A percentile compares a stretch with the other conserved stretches of the same genome.
These are phyloP conservation scores for Trametes cinnabarina DNA, from an alignment of 768 basidiomycete genomes.

Conservation along the genomic window DNA sequence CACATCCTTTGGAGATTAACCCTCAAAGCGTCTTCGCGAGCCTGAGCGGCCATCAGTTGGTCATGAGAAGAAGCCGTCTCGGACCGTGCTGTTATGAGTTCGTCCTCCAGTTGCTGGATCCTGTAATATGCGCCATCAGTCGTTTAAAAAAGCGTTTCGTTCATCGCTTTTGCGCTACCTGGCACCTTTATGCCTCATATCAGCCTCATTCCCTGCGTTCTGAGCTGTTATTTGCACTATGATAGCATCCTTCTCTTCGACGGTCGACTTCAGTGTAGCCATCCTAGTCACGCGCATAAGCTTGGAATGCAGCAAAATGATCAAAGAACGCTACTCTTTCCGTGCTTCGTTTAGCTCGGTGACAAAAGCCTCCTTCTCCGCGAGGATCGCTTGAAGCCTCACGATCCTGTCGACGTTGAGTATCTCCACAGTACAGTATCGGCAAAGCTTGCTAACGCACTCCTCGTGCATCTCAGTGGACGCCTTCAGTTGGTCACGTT, in stretches of 20 bases:
- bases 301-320: neutral
- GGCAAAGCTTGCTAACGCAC: slow-evolving; percentile 1
- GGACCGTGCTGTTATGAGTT: neutral
- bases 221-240: slow-evolving; percentile 1
- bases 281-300: neutral
- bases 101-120: slow-evolving; percentile 10
- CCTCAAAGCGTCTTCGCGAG: slow-evolving; percentile 8
- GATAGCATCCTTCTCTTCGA: slow-evolving; percentile 1
- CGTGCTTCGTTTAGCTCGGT: slow-evolving; percentile 2
- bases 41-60: slow-evolving; percentile 1
- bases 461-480: neutral
- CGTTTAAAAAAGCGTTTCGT: neutral
- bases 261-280: neutral
- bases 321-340: slow-evolving; percentile 12
- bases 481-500: slow-evolving; percentile 13
- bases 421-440: neutral
- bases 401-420: neutral
- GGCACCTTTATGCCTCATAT: neutral
- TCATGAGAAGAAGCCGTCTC: neutral
- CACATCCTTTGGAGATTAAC: neutral
- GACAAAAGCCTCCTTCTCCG: slow-evolving; percentile 2
- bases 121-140: neutral
- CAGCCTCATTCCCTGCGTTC: neutral
- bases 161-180: neutral
- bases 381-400: slow-evolving; percentile 1